Base-by-base conservation (phyloP, 2,329 filamentous ascomycete species). In the Colletotrichum theobromicola region DNA sequence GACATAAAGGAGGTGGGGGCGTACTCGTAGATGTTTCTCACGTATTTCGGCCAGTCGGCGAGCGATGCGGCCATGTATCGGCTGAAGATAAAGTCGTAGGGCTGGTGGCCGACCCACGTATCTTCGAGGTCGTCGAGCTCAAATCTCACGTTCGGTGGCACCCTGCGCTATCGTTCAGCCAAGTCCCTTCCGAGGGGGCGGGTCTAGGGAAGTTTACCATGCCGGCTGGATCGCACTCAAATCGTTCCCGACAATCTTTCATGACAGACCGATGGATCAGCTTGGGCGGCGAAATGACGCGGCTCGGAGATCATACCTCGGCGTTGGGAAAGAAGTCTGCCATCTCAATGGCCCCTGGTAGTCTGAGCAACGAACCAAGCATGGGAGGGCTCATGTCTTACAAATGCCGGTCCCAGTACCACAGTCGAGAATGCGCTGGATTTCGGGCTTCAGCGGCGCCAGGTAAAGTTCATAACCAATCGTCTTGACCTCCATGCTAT, bases 281-380 rank as follows among this genome's bases (percentile, higher is more conserved):
- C 10, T 7, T 42, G 0, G 9, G 8, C 4, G 16, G 16, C 18
- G 12, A 0, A 18, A 3, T 18, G 35, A 9, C n/a, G 1, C 18
- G 0, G 10, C 35, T 42, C 16, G 35, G 35, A 42, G 35, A 18
- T 42, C 35, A n/a, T 42, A 42, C 35, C 2, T 42, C 35, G 35
- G 35, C 35, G 35, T 42, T 42, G 35, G 35, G 35, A 42, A 42
- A 42, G 35, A 42, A 42, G 35, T 42, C 35, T 42, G 35, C 35
- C 35, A 42, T 42, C 2, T 42, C 35, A 2, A 42, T 42, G 35
- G 35, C 35, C 35, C 35, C 35, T 42, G 35, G 35, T 7, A 42
- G 35, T 42, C 35, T 42, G 3, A 42, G 35, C 35, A 42, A 2
- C 2, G 35, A 42, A 42, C 35, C 0, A 1, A 42, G 16, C 9